A percentile compares a stretch with the other conserved stretches of the same genome.
These are phyloP conservation scores for Bipolaris oryzae DNA, from an alignment of 2,329 filamentous ascomycete genomes.

Conservation along the genomic window DNA sequence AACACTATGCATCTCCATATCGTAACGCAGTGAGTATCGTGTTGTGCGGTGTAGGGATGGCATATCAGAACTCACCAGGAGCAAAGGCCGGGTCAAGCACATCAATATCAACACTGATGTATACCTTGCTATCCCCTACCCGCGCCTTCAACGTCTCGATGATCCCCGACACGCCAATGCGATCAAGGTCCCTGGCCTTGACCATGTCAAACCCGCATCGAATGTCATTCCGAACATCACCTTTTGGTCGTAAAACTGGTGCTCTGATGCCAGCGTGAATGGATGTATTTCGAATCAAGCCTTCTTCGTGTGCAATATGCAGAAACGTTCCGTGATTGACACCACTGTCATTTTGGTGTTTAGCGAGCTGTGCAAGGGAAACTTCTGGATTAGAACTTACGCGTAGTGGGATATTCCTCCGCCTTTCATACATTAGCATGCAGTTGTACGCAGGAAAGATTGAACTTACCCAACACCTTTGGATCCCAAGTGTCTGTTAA, in stretches of 20 bases:
- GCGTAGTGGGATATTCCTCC: slow-evolving; percentile 66
- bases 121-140: slow-evolving; percentile 60
- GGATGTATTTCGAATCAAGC: slow-evolving; percentile 63
- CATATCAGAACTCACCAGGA: slow-evolving; percentile 50
- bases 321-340: slow-evolving; percentile 68
- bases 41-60: background rate
- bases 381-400: no score
- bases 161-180: slow-evolving; percentile 54
- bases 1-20: no score
- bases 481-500: slow-evolving; percentile 62
- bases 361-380: slow-evolving; percentile 9
- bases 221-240: slow-evolving; percentile 62
- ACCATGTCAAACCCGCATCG: slow-evolving; percentile 65
- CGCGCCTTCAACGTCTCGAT: slow-evolving; percentile 58
- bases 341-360: slow-evolving; percentile 38
- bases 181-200: slow-evolving; percentile 62
- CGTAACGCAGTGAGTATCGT: no score
- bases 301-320: slow-evolving; percentile 67
- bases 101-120: slow-evolving; percentile 64
- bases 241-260: slow-evolving; percentile 56
- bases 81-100: slow-evolving; percentile 63
- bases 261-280: slow-evolving; percentile 68
- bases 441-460: background rate
- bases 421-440: slow-evolving; percentile 41
- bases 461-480: slow-evolving; percentile 54